Evolutionary conservation across 2,329 filamentous ascomycete species (phyloP).

Genomic region (Ambrosiella cleistominuta): DNA sequence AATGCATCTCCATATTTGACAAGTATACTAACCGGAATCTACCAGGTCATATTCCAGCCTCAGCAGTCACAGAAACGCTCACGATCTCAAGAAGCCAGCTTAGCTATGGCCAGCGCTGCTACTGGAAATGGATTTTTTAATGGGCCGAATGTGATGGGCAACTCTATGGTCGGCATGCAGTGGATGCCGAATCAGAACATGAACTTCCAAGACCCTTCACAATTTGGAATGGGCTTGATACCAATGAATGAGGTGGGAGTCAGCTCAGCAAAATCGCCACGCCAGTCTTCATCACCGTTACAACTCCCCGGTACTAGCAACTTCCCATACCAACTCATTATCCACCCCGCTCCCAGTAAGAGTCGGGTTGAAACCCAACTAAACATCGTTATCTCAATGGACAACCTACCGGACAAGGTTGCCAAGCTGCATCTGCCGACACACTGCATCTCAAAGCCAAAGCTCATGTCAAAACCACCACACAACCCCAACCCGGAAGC

Average conservation of each 20-base stretch:
- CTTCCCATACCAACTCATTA: conserved; percentile 11
- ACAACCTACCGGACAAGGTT: conserved; percentile 55
- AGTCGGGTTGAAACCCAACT: conserved; percentile 86
- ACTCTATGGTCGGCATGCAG: conserved; percentile 4
- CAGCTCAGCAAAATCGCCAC: neutral
- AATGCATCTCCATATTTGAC: neutral
- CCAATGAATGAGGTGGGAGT: conserved; percentile 6
- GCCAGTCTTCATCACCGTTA: neutral
- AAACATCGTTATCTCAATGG: conserved; percentile 64
- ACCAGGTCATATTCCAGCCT: conserved; percentile 5
- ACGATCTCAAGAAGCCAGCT: conserved; percentile 3
- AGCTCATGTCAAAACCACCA: conserved; percentile 60
- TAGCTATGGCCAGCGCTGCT: conserved; percentile 4
- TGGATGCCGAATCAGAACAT: conserved; percentile 9
- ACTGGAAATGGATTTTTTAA: conserved; percentile 6
- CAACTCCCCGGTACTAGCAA: neutral
- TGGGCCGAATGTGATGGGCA: conserved; percentile 1
- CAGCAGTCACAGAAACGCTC: conserved; percentile 12
- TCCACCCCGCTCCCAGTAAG: conserved; percentile 13
- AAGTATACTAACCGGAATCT: neutral
- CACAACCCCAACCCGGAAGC: conserved; percentile 52
- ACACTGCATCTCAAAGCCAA: conserved; percentile 87
- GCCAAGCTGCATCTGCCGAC: conserved; percentile 72
- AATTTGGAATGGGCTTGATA: conserved; percentile 9
- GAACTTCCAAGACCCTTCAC: conserved; percentile 2